Percentiles rank a stretch among this genome's conserved stretches.
Evolutionary conservation across 176 grass and related monocot genomes (phyloP).

Genomic region (Rhynchospora breviuscula): DNA sequence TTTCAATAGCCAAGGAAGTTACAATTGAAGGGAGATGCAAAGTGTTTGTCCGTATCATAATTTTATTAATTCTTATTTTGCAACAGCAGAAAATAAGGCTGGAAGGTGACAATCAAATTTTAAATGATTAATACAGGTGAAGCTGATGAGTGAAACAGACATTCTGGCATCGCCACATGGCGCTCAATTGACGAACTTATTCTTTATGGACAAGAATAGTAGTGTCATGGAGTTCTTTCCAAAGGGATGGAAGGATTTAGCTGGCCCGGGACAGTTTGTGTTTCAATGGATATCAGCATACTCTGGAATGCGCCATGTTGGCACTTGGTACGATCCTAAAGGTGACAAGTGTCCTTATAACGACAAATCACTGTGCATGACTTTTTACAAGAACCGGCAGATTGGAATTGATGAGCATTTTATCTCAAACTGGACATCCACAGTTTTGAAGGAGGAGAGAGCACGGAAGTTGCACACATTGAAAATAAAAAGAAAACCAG

Average conservation of each 20-base stretch:
- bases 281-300: slow-evolving; percentile 47
- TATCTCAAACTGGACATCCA: slow-evolving; percentile 35
- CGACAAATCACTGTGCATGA: slow-evolving; percentile 25
- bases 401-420: slow-evolving; percentile 43
- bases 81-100: background rate
- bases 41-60: background rate
- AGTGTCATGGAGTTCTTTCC: slow-evolving; percentile 80
- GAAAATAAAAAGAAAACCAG: background rate
- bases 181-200: slow-evolving; percentile 55
- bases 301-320: slow-evolving; percentile 48
- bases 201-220: slow-evolving; percentile 66
- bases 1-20: background rate
- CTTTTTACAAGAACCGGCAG: slow-evolving; percentile 31
- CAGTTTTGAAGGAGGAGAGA: slow-evolving; percentile 31
- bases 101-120: background rate
- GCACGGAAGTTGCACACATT: slow-evolving; percentile 12
- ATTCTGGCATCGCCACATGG: slow-evolving; percentile 53
- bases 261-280: slow-evolving; percentile 43
- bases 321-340: slow-evolving; percentile 51
- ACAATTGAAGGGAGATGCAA: background rate
- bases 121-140: slow-evolving; percentile 35
- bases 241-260: slow-evolving; percentile 50
- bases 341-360: slow-evolving; percentile 26
- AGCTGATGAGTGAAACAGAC: slow-evolving; percentile 49
- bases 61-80: background rate